phyloP scores from a whole-genome alignment of 2,329 filamentous ascomycete genomes.

The Dichotomopilus funicola region DNA sequence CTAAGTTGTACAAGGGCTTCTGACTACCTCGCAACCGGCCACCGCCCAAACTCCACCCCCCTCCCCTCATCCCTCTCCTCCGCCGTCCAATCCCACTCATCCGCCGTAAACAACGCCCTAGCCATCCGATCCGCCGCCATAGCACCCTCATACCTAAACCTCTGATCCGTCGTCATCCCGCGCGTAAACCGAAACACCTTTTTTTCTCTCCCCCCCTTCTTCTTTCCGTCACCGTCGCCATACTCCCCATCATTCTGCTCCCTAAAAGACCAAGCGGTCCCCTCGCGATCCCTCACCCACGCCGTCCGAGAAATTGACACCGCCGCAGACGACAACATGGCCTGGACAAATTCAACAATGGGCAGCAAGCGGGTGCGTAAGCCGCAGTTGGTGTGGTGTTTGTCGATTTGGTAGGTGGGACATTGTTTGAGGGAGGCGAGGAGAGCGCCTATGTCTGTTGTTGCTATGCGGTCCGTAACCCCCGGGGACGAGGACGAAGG shows the following conservation, averaged over 20 bases:
- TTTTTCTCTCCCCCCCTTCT: slow-evolving; percentile 11
- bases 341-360: slow-evolving; percentile 57
- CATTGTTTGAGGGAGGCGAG: slow-evolving; percentile 57
- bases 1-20: no score
- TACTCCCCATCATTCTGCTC: neutral
- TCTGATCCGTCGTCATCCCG: slow-evolving; percentile 43
- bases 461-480: slow-evolving; percentile 32
- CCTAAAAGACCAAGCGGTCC: slow-evolving; percentile 35
- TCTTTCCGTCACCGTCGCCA: slow-evolving; percentile 13
- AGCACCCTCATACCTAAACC: slow-evolving; percentile 42
- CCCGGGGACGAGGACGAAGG: neutral
- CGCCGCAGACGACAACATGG: slow-evolving; percentile 44
- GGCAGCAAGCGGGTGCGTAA: slow-evolving; percentile 59
- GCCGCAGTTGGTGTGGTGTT: slow-evolving; percentile 67
- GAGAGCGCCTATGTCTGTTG: slow-evolving; percentile 55
- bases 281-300: slow-evolving; percentile 40
- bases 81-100: slow-evolving; percentile 55
- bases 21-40: neutral
- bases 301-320: slow-evolving; percentile 38
- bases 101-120: slow-evolving; percentile 48
- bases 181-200: slow-evolving; percentile 45
- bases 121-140: slow-evolving; percentile 47
- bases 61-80: slow-evolving; percentile 29
- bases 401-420: slow-evolving; percentile 67
- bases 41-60: slow-evolving; percentile 8